Evolutionary conservation across 148 eudicot genomes (phyloP).

Genomic region (Dianthus caryophyllus): DNA sequence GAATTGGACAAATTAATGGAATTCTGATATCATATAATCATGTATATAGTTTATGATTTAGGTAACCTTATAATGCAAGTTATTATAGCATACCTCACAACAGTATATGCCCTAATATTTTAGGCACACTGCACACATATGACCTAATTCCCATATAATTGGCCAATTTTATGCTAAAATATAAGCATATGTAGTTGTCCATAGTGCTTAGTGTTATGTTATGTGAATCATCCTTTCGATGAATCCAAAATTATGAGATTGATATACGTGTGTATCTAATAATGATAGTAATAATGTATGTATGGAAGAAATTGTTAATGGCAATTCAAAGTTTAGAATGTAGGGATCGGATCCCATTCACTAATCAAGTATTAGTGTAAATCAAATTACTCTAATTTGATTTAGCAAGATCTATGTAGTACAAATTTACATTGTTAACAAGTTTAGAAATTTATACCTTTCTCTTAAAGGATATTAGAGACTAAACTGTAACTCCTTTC

Average conservation of each 20-base stretch:
- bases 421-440: too few relatives aligned
- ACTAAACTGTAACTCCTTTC: too few relatives aligned
- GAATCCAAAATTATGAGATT: constrained; percentile 1
- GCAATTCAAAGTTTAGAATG: too few relatives aligned
- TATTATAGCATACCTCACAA: constrained; percentile 8
- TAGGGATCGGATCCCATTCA: too few relatives aligned
- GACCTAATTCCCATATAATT: constrained; percentile 19
- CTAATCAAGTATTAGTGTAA: too few relatives aligned
- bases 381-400: too few relatives aligned
- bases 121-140: constrained; percentile 6
- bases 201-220: background rate
- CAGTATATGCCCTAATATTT: constrained; percentile 6
- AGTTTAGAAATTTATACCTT: too few relatives aligned
- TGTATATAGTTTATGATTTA: background rate
- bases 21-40: constrained; percentile 12
- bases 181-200: background rate
- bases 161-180: constrained; percentile 1
- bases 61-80: constrained; percentile 10
- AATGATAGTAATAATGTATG: background rate
- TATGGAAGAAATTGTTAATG: background rate
- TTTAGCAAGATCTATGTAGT: too few relatives aligned
- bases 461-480: too few relatives aligned
- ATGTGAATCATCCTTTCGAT: background rate
- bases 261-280: background rate
- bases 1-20: background rate